phyloP scores from a whole-genome alignment of 352 stramenopile species.

The Pythium utonaiense region DNA sequence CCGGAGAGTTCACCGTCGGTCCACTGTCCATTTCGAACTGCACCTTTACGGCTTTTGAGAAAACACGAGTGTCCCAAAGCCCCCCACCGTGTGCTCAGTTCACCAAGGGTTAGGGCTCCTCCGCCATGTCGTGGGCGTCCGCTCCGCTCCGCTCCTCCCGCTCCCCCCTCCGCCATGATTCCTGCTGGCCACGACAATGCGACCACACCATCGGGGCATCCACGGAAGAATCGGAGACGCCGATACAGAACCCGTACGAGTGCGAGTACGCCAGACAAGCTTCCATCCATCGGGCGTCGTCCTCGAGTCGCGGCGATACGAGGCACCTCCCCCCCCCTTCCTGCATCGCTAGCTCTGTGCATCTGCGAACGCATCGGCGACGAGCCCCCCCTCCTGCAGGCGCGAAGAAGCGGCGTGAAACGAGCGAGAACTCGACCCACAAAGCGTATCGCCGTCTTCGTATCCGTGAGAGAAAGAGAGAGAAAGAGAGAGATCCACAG shows the following conservation, averaged over 20 bases:
- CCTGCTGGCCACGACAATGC: slow-evolving; percentile 4
- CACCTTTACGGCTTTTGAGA: background rate
- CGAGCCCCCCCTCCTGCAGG: background rate
- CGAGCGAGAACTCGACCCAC: background rate
- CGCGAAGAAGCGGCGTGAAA: background rate
- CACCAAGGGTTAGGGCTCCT: background rate
- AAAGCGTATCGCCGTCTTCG: too few species aligned
- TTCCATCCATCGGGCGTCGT: too few species aligned
- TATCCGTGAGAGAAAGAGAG: background rate
- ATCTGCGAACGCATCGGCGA: background rate
- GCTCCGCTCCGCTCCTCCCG: background rate
- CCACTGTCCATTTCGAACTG: too few species aligned
- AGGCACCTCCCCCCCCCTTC: background rate
- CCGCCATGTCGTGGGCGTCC: background rate
- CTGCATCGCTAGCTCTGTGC: background rate
- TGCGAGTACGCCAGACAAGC: too few species aligned
- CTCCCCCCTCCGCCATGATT: background rate
- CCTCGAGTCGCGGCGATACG: background rate
- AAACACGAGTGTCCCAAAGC: background rate
- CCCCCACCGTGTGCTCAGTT: background rate
- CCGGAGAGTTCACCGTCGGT: too few species aligned
- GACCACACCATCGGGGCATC: slow-evolving; percentile 2
- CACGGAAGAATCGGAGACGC: slow-evolving; percentile 5
- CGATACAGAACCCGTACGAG: background rate
- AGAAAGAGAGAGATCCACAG: background rate